phyloP scores from a whole-genome alignment of 768 basidiomycete species.

The Calocera viscosa region DNA sequence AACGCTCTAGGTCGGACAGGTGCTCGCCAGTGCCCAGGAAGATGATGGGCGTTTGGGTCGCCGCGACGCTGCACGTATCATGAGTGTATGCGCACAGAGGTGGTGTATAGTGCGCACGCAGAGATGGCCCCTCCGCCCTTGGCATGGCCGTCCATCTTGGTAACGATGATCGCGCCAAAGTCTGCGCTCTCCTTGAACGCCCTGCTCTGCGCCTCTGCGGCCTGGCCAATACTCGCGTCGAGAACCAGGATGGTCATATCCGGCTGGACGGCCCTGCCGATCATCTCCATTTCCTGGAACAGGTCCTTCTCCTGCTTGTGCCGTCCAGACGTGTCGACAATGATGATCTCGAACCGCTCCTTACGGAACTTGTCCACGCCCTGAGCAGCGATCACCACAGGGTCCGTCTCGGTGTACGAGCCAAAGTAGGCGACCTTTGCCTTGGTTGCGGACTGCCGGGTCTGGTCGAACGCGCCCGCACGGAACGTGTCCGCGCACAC shows the following conservation, averaged over 20 bases:
- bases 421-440: slow-evolving; percentile 99
- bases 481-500: slow-evolving; percentile 99
- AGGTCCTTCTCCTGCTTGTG: slow-evolving; percentile 96
- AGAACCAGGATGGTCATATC: slow-evolving; percentile 92
- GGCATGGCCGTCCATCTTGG: slow-evolving; percentile 98
- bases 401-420: slow-evolving; percentile 97
- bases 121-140: slow-evolving; percentile 99
- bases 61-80: slow-evolving; percentile 65
- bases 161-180: slow-evolving; percentile 98
- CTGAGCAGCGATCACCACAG: slow-evolving; percentile 84
- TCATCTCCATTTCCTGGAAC: slow-evolving; percentile 97
- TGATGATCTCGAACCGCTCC: slow-evolving; percentile 95
- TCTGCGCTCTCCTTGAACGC: slow-evolving; percentile 97
- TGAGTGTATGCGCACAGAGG: not conserved
- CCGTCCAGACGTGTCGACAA: slow-evolving; percentile 94
- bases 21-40: slow-evolving; percentile 98
- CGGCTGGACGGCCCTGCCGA: slow-evolving; percentile 82
- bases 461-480: slow-evolving; percentile 98
- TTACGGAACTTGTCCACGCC: slow-evolving; percentile 97
- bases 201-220: slow-evolving; percentile 87
- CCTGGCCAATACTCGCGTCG: slow-evolving; percentile 97
- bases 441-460: slow-evolving; percentile 95
- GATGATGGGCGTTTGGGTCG: slow-evolving; percentile 95
- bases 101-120: slow-evolving; percentile 52
- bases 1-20: slow-evolving; percentile 90